Base-by-base conservation (phyloP, 306 rosid species). In the Gastrolobium bilobum region DNA sequence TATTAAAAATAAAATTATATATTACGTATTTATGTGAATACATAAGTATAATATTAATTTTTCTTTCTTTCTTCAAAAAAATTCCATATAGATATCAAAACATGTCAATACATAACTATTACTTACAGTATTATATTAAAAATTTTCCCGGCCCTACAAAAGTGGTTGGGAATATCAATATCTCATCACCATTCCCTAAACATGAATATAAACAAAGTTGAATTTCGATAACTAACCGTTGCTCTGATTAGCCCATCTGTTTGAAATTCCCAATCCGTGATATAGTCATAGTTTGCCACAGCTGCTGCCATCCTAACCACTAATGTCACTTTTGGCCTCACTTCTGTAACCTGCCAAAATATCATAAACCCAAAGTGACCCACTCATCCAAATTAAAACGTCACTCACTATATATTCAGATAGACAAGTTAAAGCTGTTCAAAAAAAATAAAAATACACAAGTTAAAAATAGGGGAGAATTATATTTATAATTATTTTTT, bases 251-350 rank as follows among this genome's bases (percentile, higher is more conserved):
- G 77, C 2, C 98, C 98, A 65, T 92, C 98, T 0, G 95, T 89
- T 84, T 92, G 98, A 64, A 94, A 94, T 72, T 94, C 97, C 98
- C 98, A 94, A 46, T 94, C 98, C 11, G 91, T 80, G 30, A 94
- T 94, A 11, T 94, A 94, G 53, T 94, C 98, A 47, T 94, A 94
- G 82, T 94, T 94, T 2, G 97, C 97, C n/a, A 94, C 95, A 0
- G 97, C 82, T 2, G 97, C 97, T 57, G 88, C 97, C 97, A 92
- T 91, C 73, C 98, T 83, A 30, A 88, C 97, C 85, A 92, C 98
- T 3, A 94, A 79, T 0, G 97, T 92, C 82, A 94, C 98, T 84
- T 94, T 94, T 29, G 98, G 97, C 85, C 98, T 88, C 13, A 77
- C 98, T 78, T 94, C 98, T 2, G 81, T 92, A 30, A 94, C 54